Base-by-base conservation (phyloP, 1,139 yeast genomes). In the Yamadazyma songkhlaensis region DNA sequence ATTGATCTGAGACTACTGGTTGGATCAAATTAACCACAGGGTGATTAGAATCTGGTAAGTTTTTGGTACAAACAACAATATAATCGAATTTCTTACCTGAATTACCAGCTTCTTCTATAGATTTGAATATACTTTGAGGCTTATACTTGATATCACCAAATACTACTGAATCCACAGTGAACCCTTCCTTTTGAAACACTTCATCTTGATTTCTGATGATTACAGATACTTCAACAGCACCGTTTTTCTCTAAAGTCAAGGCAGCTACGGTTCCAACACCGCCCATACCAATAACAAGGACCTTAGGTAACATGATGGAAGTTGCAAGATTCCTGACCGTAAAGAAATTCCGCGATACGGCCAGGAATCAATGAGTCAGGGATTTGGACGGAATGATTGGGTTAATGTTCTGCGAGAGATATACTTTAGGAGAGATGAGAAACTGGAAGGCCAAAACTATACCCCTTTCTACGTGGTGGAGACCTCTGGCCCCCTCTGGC, bases 241-340 rank as follows among this genome's bases (percentile, higher is more conserved):
- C 61, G 31, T 62, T 63, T 31, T 49, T 47, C 38, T 72, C 72
- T 25, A 84, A 64, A 0, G 83, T 74, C 34, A 79, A 71, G 0
- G 89, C 82, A 5, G 83, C 82, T 32, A 84, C 72, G 29, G 82
- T 69, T 11, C 94, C 94, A 2, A 84, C 88, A 21, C 90, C 75
- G 2, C 75, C 76, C 2, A 72, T 54, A 5, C 76, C 76, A 11
- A 70, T 56, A 9, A 38, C 36, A 14, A 38, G 31, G 4, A 36
- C 31, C 15, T 31, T 31, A 3, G 32, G 25, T 9, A 6, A 11
- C 32, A 29, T 29, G 5, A 17, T 17, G 20, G 6, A 17, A 6
- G 20, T 17, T 17, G 20, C 20, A 17, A 17, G n/a, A n/a, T n/a
- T n/a, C n/a, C n/a, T n/a, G n/a, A n/a, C n/a, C n/a, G n/a, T n/a